phyloP scores from a whole-genome alignment of 441 rosid genomes.

The Populus hybrid region DNA sequence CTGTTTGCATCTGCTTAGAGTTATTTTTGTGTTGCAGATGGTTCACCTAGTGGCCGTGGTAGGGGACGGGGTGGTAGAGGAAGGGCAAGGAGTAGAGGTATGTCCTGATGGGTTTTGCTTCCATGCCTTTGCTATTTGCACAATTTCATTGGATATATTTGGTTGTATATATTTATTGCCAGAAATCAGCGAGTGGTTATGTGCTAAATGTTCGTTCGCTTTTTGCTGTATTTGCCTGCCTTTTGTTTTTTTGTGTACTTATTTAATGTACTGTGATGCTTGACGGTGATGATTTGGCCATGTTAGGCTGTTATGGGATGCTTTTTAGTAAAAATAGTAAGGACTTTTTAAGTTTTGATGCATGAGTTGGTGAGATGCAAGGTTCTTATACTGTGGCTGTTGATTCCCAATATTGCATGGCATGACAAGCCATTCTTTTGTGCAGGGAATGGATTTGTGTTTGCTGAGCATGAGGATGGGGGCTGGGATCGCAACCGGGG shows the following conservation, averaged over 20 bases:
- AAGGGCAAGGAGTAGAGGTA: slow-evolving; percentile 77
- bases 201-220: background rate
- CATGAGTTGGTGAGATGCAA: background rate
- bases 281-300: background rate
- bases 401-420: background rate
- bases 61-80: slow-evolving; percentile 81
- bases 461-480: slow-evolving; percentile 72
- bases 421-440: background rate
- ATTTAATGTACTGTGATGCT: background rate
- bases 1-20: background rate
- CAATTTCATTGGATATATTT: background rate
- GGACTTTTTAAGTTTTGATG: background rate
- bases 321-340: background rate
- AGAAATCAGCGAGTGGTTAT: background rate
- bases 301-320: background rate
- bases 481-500: slow-evolving; percentile 65
- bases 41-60: slow-evolving; percentile 70
- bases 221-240: background rate
- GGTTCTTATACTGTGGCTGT: background rate
- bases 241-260: background rate
- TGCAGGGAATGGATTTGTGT: slow-evolving; percentile 58
- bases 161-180: background rate
- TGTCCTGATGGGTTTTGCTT: background rate
- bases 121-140: background rate
- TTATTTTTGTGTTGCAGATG: slow-evolving; percentile 45